Evolutionary conservation across 805 yeast species (phyloP).

Genomic region (Cyberlindnera americana): DNA sequence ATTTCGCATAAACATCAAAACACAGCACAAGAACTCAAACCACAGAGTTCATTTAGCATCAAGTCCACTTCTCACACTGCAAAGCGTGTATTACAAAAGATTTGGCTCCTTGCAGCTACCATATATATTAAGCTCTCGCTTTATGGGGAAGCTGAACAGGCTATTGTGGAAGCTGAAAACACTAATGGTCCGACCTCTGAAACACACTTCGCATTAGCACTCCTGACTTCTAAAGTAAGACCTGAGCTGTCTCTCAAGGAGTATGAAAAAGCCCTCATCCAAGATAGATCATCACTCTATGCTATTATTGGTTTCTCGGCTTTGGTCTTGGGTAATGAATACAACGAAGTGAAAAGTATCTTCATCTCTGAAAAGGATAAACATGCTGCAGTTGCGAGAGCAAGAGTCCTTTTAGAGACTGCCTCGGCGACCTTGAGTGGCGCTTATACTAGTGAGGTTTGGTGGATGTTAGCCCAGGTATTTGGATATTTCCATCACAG

Average conservation of each 20-base stretch:
- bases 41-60: constrained; percentile 7
- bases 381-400: constrained; percentile 50
- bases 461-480: constrained; percentile 63
- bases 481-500: constrained; percentile 58
- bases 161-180: constrained; percentile 68
- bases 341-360: constrained; percentile 9
- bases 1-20: constrained; percentile 7
- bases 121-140: constrained; percentile 57
- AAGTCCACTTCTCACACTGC: constrained; percentile 5
- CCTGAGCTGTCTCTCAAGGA: constrained; percentile 52
- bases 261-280: constrained; percentile 47
- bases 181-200: constrained; percentile 42
- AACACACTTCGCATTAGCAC: constrained; percentile 44
- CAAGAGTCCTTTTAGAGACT: constrained; percentile 36
- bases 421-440: constrained; percentile 38
- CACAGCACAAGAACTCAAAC: background rate
- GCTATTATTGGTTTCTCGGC: constrained; percentile 23
- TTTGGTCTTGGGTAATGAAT: constrained; percentile 13
- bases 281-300: constrained; percentile 8
- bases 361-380: constrained; percentile 56
- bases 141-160: constrained; percentile 59
- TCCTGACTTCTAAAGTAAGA: constrained; percentile 33
- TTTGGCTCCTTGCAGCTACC: constrained; percentile 75
- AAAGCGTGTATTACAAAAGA: constrained; percentile 42
- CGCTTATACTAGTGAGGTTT: constrained; percentile 51